A percentile compares a stretch with the other conserved stretches of the same genome.
Evolutionary conservation across 2,329 filamentous ascomycete species (phyloP).

Genomic region (Lasiodiplodia theobromae): DNA sequence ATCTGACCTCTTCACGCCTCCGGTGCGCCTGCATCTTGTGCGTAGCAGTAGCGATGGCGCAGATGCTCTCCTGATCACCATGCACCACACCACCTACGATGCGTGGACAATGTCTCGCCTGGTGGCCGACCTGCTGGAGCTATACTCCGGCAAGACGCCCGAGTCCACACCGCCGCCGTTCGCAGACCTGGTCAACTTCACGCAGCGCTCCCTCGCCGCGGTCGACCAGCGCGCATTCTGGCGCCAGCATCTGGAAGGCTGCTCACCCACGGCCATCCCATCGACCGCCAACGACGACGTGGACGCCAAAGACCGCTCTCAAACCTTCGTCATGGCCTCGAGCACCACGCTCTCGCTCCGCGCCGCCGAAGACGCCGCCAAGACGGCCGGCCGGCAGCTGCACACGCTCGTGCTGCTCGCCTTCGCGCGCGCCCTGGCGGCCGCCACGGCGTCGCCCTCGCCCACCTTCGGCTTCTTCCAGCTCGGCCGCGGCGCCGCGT

Average conservation of each 20-base stretch:
- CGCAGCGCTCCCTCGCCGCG: constrained; percentile 30
- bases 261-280: not conserved
- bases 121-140: constrained; percentile 39
- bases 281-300: not conserved
- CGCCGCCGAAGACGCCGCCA: constrained; percentile 35
- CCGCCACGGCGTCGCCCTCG: constrained; percentile 32
- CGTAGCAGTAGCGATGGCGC: constrained; percentile 36
- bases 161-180: constrained; percentile 15
- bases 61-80: constrained; percentile 41
- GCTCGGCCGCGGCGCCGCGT: constrained; percentile 40
- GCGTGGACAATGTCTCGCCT: constrained; percentile 47
- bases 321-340: constrained; percentile 37
- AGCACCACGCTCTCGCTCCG: constrained; percentile 37
- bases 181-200: constrained; percentile 35
- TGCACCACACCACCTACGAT: constrained; percentile 48
- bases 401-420: constrained; percentile 42
- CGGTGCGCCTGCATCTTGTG: constrained; percentile 41
- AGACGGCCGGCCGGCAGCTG: constrained; percentile 35
- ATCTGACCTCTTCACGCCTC: constrained; percentile 43
- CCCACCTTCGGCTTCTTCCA: constrained; percentile 45
- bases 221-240: constrained; percentile 23
- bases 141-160: constrained; percentile 35
- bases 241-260: constrained; percentile 12
- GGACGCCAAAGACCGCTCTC: not conserved
- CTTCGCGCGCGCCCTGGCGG: constrained; percentile 38